A percentile compares a stretch with the other conserved stretches of the same genome.
Evolutionary conservation across 2,329 filamentous ascomycete species (phyloP).

Genomic region (Monilinia fructigena): DNA sequence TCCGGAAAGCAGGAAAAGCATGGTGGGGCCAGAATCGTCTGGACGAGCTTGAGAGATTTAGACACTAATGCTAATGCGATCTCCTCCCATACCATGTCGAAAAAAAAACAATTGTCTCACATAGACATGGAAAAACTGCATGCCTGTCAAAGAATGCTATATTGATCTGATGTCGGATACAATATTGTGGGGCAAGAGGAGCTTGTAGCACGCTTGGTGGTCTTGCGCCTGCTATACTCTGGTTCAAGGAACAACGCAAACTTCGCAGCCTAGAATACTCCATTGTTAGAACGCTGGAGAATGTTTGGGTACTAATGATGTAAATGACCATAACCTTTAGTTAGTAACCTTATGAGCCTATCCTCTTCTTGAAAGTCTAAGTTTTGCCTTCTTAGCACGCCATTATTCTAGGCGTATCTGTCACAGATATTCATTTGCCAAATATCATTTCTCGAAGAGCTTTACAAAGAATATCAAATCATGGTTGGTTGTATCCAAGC

Average conservation of each 20-base stretch:
- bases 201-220: constrained; percentile 66
- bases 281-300: constrained; percentile 95
- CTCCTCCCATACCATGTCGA: background rate
- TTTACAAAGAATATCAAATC: constrained; percentile 81
- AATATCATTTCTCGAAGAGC: constrained; percentile 80
- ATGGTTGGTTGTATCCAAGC: constrained; percentile 86
- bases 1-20: constrained; percentile 67
- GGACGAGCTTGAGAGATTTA: constrained; percentile 68
- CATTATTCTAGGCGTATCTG: constrained; percentile 80
- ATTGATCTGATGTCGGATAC: constrained; percentile 76
- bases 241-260: constrained; percentile 80
- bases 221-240: constrained; percentile 78
- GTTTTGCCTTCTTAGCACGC: constrained; percentile 64
- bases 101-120: background rate
- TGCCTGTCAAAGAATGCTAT: constrained; percentile 72
- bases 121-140: constrained; percentile 75
- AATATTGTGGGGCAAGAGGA: constrained; percentile 88
- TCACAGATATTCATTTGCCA: constrained; percentile 81
- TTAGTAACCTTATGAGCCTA: background rate
- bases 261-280: constrained; percentile 71
- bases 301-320: constrained; percentile 72
- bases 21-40: constrained; percentile 88
- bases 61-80: constrained; percentile 58
- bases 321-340: constrained; percentile 64
- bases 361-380: background rate